Base-by-base conservation (phyloP, 164 flowering plant species). In the Sextonia rubra region DNA sequence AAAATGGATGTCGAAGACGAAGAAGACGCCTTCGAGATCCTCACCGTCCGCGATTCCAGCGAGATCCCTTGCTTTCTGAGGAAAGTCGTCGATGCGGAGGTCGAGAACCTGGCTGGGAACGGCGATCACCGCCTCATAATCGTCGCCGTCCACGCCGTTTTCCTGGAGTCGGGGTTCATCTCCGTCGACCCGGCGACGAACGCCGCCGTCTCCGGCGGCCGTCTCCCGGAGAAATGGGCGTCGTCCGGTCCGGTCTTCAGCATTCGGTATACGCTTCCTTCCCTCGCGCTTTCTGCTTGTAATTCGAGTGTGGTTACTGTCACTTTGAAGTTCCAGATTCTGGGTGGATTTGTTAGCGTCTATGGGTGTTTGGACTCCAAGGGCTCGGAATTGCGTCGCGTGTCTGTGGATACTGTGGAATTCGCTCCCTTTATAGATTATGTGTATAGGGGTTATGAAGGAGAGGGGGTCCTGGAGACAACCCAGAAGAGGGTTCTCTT, bases 101-200 rank as follows among this genome's bases (percentile, higher is more conserved):
- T 77, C 11, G 83, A 79, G 1, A 75, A 76, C 47, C 79, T 68
- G 25, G 4, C 58, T 12, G 69, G 71, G 15, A 55, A 66, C 48
- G 74, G 29, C 22, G 17, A 78, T 27, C 75, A 75, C 37, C 80
- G 76, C 79, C 74, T 85, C 23, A 62, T 92, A 76, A 78, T 85
- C 26, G 69, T 83, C 74, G 87, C 94, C 1, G 83, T 95, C 23
- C 99, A 91, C 75, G 91, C 92, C 12, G 92, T 88, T 27, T 55
- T 95, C 48, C 60, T 91, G 64, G 96, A 94, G 12, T 83, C 89
- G 48, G 97, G 97, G 0, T 90, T 91, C 71, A 86, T 92, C 3
- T 80, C 78, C 18, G 78, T 82, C 24, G 88, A 90, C 80, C 29
- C 81, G 1, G 66, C 56, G 1, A 75, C 82, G 0, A 75, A 82